Evolutionary conservation across 2,329 filamentous ascomycete species (phyloP).

Genomic region (Pestalotiopsis sp.): DNA sequence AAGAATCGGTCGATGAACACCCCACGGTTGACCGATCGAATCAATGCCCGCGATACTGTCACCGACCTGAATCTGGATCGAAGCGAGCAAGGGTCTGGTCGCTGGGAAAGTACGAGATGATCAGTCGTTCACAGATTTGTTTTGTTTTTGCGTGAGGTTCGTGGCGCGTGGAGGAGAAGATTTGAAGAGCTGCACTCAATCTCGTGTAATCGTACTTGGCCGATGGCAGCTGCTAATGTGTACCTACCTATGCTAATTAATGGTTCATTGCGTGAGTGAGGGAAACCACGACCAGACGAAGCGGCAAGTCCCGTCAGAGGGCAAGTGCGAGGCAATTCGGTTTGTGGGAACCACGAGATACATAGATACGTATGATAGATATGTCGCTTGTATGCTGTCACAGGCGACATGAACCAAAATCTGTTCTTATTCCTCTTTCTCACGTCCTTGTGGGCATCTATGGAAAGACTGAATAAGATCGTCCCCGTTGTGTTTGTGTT

Average conservation of each 20-base stretch:
- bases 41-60: not conserved
- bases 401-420: too few species aligned
- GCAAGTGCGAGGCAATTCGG: not conserved
- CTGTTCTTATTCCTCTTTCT: not conserved
- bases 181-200: not conserved
- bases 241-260: too few species aligned
- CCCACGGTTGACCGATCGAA: slow-evolving; percentile 5
- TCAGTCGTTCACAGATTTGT: not conserved
- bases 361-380: not conserved
- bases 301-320: not conserved
- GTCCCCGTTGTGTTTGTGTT: not conserved
- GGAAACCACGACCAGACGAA: not conserved
- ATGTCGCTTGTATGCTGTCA: not conserved
- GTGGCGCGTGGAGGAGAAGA: not conserved
- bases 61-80: not conserved
- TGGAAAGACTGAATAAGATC: not conserved
- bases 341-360: not conserved
- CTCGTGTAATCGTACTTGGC: not conserved
- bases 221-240: not conserved
- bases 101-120: not conserved
- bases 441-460: not conserved
- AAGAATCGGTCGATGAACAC: not conserved
- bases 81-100: not conserved
- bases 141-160: not conserved
- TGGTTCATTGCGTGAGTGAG: not conserved